Percentiles rank a stretch among this genome's conserved stretches.
phyloP scores from a whole-genome alignment of 1,284 basidiomycete genomes.

The Irpex sp. region DNA sequence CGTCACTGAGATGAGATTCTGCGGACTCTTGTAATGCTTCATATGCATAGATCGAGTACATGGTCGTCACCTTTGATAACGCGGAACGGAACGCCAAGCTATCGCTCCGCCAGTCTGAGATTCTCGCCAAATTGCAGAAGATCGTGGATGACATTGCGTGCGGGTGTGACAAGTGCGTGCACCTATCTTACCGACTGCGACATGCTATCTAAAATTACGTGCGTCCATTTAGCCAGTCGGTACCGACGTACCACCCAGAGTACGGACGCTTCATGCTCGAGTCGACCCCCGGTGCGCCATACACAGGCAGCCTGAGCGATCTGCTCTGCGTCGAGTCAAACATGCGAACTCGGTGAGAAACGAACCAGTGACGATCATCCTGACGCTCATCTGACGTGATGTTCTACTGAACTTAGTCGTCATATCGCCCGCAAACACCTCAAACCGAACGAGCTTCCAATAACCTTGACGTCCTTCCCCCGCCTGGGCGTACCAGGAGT shows the following conservation, averaged over 20 bases:
- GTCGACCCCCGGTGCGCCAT: conserved; percentile 94
- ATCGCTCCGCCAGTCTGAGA: conserved; percentile 92
- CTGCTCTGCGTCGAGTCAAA: conserved; percentile 89
- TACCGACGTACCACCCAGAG: conserved; percentile 97
- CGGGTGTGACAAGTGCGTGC: conserved; percentile 52
- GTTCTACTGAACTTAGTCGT: conserved; percentile 49
- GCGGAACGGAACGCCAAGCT: conserved; percentile 79
- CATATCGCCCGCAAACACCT: conserved; percentile 83
- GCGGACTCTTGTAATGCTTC: too few species aligned
- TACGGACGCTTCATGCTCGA: conserved; percentile 99
- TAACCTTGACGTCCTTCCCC: conserved; percentile 96
- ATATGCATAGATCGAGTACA: conserved; percentile 82
- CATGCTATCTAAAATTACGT: conserved; percentile 7
- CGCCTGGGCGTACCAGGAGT: conserved; percentile 83
- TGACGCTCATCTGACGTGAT: conserved; percentile 13
- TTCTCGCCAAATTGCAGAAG: conserved; percentile 76
- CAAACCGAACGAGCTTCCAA: conserved; percentile 81
- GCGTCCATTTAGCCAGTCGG: conserved; percentile 47
- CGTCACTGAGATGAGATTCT: neutral
- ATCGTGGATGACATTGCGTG: conserved; percentile 70
- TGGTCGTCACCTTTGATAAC: conserved; percentile 89
- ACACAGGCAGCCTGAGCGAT: conserved; percentile 83
- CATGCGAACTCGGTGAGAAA: conserved; percentile 81
- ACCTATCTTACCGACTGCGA: neutral
- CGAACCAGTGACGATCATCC: neutral